Percentiles rank a stretch among this genome's conserved stretches.
Evolutionary conservation across 2,329 filamentous ascomycete species (phyloP).

Genomic region (Colletotrichum incanum): DNA sequence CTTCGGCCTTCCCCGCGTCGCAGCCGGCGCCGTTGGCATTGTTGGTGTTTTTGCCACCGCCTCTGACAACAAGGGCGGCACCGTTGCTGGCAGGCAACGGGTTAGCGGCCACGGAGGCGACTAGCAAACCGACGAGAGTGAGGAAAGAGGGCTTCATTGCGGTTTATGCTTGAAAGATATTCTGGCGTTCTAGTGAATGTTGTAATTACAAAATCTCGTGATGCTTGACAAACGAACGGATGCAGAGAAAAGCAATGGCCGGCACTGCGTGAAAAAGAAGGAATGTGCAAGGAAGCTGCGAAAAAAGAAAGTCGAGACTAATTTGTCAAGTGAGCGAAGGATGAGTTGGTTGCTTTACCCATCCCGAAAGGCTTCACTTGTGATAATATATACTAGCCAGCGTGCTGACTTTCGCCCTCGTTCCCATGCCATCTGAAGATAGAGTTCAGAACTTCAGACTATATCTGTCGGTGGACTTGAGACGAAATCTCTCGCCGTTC

Average conservation of each 20-base stretch:
- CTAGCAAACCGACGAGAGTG: constrained; percentile 32
- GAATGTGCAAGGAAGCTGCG: constrained; percentile 1
- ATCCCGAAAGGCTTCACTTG: neutral
- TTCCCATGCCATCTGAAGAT: constrained; percentile 31
- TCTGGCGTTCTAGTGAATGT: constrained; percentile 10
- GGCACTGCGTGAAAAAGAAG: constrained; percentile 37
- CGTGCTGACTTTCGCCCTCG: neutral
- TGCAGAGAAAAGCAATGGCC: constrained; percentile 37
- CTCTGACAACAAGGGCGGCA: neutral
- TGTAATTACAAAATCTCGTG: neutral
- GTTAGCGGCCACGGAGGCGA: constrained; percentile 29
- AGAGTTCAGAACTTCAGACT: constrained; percentile 35
- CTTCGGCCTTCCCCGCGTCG: neutral
- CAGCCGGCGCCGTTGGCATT: neutral
- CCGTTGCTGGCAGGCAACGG: constrained; percentile 17
- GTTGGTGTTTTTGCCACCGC: neutral
- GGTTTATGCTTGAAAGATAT: neutral
- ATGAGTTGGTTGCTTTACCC: neutral
- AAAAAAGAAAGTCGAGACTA: constrained; percentile 20
- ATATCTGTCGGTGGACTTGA: constrained; percentile 28
- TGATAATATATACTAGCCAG: constrained; percentile 15
- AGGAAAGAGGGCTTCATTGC: constrained; percentile 36
- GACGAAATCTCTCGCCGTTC: constrained; percentile 20
- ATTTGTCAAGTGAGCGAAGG: constrained; percentile 7
- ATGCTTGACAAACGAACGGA: constrained; percentile 25